Evolutionary conservation across 192 early-diverging fungal genomes (phyloP).

Genomic region (Backusella luteola): DNA sequence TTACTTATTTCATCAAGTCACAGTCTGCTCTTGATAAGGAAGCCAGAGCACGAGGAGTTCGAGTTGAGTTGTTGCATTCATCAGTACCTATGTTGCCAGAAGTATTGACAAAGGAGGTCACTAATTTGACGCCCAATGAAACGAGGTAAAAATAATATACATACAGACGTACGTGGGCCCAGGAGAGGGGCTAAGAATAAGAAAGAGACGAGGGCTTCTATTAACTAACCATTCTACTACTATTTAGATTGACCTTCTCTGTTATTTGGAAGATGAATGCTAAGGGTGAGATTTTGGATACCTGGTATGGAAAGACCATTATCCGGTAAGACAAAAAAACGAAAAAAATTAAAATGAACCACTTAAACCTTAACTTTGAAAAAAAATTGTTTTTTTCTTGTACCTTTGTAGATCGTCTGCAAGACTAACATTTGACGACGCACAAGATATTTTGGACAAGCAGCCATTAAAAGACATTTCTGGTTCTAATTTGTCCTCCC

Average conservation of each 20-base stretch:
- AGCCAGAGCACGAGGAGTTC: constrained; percentile 86
- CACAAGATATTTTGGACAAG: constrained; percentile 18
- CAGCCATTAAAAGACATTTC: not conserved
- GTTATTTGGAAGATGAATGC: constrained; percentile 93
- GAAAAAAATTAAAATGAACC: not conserved
- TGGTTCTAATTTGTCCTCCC: not conserved
- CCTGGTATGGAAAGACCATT: constrained; percentile 80
- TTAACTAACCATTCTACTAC: not conserved
- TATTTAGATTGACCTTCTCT: constrained; percentile 75
- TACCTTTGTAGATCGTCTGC: constrained; percentile 69
- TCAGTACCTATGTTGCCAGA: constrained; percentile 98
- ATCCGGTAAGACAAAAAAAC: constrained; percentile 57
- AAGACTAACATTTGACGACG: constrained; percentile 73
- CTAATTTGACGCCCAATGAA: constrained; percentile 86
- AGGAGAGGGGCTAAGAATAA: not conserved
- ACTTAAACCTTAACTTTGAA: not conserved
- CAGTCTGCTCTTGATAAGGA: constrained; percentile 91
- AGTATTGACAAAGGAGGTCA: constrained; percentile 87
- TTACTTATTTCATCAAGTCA: constrained; percentile 92
- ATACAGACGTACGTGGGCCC: not conserved
- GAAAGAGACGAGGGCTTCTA: not conserved
- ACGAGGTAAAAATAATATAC: constrained; percentile 45
- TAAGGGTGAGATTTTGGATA: constrained; percentile 75
- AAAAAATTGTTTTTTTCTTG: constrained; percentile 40
- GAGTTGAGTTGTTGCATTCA: constrained; percentile 95